These are phyloP conservation scores for Xerophyta viscosa DNA, from an alignment of 106 monocot species.

Conservation along the genomic window DNA sequence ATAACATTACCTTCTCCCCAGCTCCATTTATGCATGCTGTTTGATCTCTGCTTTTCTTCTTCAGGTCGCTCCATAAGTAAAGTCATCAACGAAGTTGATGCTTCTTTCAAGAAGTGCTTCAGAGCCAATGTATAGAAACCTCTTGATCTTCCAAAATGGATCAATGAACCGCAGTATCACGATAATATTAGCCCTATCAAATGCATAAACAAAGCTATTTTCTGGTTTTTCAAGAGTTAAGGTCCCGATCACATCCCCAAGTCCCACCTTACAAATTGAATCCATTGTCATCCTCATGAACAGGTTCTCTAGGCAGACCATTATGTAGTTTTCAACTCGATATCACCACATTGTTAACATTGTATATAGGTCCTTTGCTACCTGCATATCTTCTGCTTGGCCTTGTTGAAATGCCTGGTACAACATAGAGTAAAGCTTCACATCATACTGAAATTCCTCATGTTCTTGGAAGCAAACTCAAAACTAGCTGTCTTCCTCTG, in stretches of 20 bases:
- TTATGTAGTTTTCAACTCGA: too few species aligned
- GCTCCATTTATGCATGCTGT: constrained; percentile 8
- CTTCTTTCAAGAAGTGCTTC: constrained; percentile 56
- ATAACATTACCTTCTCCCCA: constrained; percentile 27
- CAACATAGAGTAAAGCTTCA: too few species aligned
- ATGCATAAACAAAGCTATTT: constrained; percentile 66
- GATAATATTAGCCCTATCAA: constrained; percentile 62
- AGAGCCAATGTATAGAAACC: constrained; percentile 45
- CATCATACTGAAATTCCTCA: constrained; percentile 64
- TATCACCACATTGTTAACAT: too few species aligned
- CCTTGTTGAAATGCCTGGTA: too few species aligned
- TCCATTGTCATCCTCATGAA: constrained; percentile 92
- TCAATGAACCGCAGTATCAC: constrained; percentile 71
- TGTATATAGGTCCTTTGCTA: too few species aligned
- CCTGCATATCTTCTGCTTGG: too few species aligned
- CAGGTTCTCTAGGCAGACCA: too few species aligned
- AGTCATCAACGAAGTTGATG: constrained; percentile 66
- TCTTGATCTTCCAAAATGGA: constrained; percentile 71
- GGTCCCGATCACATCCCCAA: constrained; percentile 83
- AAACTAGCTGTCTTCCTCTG: constrained; percentile 83
- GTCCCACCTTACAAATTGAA: constrained; percentile 80
- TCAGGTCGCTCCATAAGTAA: constrained; percentile 67
- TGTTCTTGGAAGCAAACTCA: constrained; percentile 81
- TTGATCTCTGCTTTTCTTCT: constrained; percentile 61
- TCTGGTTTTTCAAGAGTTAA: constrained; percentile 53